These are phyloP conservation scores for Aspergillus cristatus DNA, from an alignment of 495 filamentous ascomycete species.

Conservation along the genomic window DNA sequence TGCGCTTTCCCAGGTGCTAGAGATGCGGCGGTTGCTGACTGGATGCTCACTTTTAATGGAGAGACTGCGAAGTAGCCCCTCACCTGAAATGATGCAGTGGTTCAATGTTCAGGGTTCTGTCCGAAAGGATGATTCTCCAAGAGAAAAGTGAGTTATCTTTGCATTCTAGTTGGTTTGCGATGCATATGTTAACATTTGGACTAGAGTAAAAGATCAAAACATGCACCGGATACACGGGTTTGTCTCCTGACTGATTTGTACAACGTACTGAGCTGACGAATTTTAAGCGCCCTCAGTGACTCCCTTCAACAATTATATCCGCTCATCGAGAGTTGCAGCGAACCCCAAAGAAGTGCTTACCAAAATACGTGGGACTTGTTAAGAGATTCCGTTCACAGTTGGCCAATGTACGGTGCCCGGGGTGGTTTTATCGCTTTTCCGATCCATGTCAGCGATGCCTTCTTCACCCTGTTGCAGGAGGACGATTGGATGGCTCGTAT, in stretches of 20 bases:
- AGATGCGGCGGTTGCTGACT: slow-evolving; percentile 25
- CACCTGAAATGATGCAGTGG: slow-evolving; percentile 6
- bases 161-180: too few species aligned
- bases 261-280: not conserved
- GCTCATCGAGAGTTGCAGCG: slow-evolving; percentile 11
- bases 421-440: slow-evolving; percentile 33
- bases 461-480: slow-evolving; percentile 15
- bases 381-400: slow-evolving; percentile 20
- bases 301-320: slow-evolving; percentile 14
- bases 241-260: not conserved
- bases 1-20: slow-evolving; percentile 22
- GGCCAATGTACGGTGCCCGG: slow-evolving; percentile 22
- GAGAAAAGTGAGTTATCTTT: too few species aligned
- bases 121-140: slow-evolving; percentile 14
- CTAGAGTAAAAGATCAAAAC: too few species aligned
- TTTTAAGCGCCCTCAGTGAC: slow-evolving; percentile 6
- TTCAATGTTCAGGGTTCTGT: slow-evolving; percentile 14
- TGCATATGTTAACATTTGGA: too few species aligned
- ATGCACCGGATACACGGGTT: slow-evolving; percentile 9
- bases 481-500: slow-evolving; percentile 30
- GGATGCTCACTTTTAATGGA: slow-evolving; percentile 27
- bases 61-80: slow-evolving; percentile 6
- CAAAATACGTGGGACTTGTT: slow-evolving; percentile 21
- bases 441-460: slow-evolving; percentile 22
- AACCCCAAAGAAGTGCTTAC: slow-evolving; percentile 12